Evolutionary conservation across 2,329 filamentous ascomycete genomes (phyloP).

Genomic region (Nigrograna mackinnonii): DNA sequence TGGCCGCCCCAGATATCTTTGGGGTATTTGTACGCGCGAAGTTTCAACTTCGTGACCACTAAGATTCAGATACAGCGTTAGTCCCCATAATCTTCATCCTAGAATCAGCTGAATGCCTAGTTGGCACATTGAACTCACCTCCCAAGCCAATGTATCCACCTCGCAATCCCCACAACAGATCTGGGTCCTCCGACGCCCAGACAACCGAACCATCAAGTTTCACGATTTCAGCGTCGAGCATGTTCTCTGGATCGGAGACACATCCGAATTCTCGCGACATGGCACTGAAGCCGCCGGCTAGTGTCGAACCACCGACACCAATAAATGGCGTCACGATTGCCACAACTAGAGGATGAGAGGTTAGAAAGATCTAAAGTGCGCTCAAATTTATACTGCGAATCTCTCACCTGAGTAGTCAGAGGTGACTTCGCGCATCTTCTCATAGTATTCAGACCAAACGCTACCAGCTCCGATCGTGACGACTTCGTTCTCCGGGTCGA

Average conservation of each 20-base stretch:
- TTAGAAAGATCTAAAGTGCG: not conserved
- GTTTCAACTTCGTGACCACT: not conserved
- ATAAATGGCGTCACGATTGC: not conserved
- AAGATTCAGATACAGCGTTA: not conserved
- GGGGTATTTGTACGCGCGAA: not conserved
- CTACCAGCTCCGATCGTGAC: not conserved
- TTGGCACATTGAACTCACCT: not conserved
- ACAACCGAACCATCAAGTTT: not conserved
- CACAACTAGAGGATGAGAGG: not conserved
- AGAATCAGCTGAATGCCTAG: not conserved
- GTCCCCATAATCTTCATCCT: no score
- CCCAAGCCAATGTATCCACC: constrained; percentile 11
- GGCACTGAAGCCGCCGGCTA: not conserved
- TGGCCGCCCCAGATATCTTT: not conserved
- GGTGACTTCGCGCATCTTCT: not conserved
- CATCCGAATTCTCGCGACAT: not conserved
- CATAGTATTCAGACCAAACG: not conserved
- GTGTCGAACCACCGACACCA: not conserved
- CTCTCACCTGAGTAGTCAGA: not conserved
- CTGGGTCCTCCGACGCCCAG: constrained; percentile 6
- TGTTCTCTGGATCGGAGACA: not conserved
- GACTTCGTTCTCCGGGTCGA: not conserved
- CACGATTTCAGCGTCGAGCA: not conserved
- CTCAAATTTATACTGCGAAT: no score
- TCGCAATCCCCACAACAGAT: constrained; percentile 29